Conservation (phyloP, 2,329 filamentous ascomycete genomes). For the Xylariaceae sp. region DNA sequence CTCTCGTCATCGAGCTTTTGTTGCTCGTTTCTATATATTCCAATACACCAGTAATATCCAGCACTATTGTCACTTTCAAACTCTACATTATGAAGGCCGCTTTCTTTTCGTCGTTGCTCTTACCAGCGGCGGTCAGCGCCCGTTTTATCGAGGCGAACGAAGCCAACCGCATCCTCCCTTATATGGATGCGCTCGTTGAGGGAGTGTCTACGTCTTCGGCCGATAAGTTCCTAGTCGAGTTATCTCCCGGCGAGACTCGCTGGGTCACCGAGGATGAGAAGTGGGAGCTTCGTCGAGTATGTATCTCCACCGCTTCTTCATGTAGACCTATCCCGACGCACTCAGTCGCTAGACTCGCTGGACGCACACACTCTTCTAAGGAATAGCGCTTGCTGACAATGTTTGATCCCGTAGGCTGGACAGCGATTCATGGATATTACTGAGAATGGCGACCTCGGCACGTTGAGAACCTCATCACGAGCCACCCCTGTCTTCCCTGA, state of each 20-base stretch:
- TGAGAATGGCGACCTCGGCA: conserved; percentile 59
- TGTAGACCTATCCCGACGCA: neutral
- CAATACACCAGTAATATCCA: neutral
- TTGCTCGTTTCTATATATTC: neutral
- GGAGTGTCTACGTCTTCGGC: conserved; percentile 23
- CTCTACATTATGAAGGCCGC: conserved; percentile 38
- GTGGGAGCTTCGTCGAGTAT: conserved; percentile 77
- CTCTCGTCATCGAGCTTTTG: neutral
- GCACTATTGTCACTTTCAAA: neutral
- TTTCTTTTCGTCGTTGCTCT: conserved; percentile 45
- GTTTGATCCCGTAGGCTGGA: conserved; percentile 55
- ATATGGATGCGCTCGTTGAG: conserved; percentile 34
- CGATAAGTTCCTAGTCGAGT: conserved; percentile 71
- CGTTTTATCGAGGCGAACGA: conserved; percentile 53
- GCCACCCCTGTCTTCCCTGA: conserved; percentile 58
- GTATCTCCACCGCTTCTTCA: conserved; percentile 6
- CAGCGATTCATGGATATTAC: conserved; percentile 95
- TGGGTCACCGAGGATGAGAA: conserved; percentile 95
- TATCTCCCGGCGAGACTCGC: conserved; percentile 72
- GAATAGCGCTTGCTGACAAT: conserved; percentile 15
- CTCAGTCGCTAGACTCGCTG: neutral
- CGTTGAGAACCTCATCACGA: conserved; percentile 33
- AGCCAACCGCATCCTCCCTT: conserved; percentile 45
- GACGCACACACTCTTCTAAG: too few relatives aligned
- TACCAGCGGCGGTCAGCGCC: conserved; percentile 47